Evolutionary conservation across 495 filamentous ascomycete species (phyloP).

Genomic region (Aspergillus coremiiformis): DNA sequence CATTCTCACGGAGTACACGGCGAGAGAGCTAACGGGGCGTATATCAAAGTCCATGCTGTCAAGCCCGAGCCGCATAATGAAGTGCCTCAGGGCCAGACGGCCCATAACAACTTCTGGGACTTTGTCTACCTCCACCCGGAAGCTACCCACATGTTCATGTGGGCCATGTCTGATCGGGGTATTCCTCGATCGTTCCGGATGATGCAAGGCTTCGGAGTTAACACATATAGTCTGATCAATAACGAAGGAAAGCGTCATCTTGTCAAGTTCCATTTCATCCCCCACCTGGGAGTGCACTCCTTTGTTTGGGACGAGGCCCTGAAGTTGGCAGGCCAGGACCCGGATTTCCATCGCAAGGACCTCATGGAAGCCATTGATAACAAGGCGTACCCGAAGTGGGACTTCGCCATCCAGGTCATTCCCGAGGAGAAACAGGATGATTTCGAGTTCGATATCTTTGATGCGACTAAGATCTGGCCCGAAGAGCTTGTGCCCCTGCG

Average conservation of each 20-base stretch:
- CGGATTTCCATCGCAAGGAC: conserved; percentile 75
- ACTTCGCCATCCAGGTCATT: conserved; percentile 72
- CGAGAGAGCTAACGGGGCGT: too few relatives aligned
- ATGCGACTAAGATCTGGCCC: conserved; percentile 90
- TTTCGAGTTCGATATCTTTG: conserved; percentile 86
- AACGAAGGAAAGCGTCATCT: conserved; percentile 55
- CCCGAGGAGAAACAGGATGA: conserved; percentile 64
- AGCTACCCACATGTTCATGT: conserved; percentile 71
- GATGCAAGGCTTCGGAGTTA: conserved; percentile 79
- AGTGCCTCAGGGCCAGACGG: conserved; percentile 52
- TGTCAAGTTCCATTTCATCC: conserved; percentile 68
- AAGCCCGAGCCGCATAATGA: conserved; percentile 82
- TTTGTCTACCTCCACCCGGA: conserved; percentile 54
- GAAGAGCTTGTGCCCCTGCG: conserved; percentile 73
- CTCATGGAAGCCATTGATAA: conserved; percentile 62
- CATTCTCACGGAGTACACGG: neutral
- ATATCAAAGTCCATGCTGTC: conserved; percentile 50
- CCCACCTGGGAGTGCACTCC: conserved; percentile 64
- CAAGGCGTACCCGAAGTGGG: conserved; percentile 67
- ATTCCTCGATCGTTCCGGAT: conserved; percentile 67
- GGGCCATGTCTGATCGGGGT: conserved; percentile 67
- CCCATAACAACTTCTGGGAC: conserved; percentile 60
- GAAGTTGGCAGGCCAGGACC: conserved; percentile 70
- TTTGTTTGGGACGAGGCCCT: conserved; percentile 76
- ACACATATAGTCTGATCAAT: conserved; percentile 63